Evolutionary conservation across 306 rosid species (phyloP).

Genomic region (Lupinus albus): DNA sequence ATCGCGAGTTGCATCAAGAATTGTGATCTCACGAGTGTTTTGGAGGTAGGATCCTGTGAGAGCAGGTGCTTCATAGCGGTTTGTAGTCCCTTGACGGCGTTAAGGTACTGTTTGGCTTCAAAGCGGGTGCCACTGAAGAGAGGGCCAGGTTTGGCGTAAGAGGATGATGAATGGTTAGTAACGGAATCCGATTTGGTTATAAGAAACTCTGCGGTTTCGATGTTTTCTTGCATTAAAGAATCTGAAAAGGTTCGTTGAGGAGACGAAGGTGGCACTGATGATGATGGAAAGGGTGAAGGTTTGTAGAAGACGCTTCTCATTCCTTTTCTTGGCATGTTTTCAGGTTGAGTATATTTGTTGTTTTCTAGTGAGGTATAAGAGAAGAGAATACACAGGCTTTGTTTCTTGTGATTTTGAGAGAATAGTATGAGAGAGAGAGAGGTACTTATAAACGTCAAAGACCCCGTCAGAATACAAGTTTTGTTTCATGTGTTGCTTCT

Average conservation of each 20-base stretch:
- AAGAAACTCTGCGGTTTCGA: slow-evolving; percentile 59
- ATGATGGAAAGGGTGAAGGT: slow-evolving; percentile 40
- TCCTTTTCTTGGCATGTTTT: too few relatives aligned
- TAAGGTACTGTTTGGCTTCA: slow-evolving; percentile 67
- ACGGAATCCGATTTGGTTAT: slow-evolving; percentile 57
- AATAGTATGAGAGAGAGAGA: not conserved
- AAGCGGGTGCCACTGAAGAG: slow-evolving; percentile 58
- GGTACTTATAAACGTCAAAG: not conserved
- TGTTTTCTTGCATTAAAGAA: slow-evolving; percentile 62
- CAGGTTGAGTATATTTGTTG: too few relatives aligned
- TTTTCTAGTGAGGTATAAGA: too few relatives aligned
- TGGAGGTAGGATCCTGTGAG: slow-evolving; percentile 44
- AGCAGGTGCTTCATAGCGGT: slow-evolving; percentile 66
- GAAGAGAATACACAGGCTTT: too few relatives aligned
- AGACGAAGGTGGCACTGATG: slow-evolving; percentile 23
- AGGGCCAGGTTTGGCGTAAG: slow-evolving; percentile 22
- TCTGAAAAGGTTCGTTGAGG: slow-evolving; percentile 49
- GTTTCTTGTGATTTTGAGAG: too few relatives aligned
- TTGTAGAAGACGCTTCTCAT: slow-evolving; percentile 38
- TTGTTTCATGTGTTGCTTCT: too few relatives aligned
- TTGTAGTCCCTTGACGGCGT: slow-evolving; percentile 60
- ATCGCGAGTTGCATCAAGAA: slow-evolving; percentile 70
- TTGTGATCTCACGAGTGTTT: slow-evolving; percentile 55
- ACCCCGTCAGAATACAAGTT: too few relatives aligned
- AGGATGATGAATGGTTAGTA: slow-evolving; percentile 34